Base-by-base conservation (phyloP, 2,329 filamentous ascomycete genomes). In the Rachicladosporium sp. region DNA sequence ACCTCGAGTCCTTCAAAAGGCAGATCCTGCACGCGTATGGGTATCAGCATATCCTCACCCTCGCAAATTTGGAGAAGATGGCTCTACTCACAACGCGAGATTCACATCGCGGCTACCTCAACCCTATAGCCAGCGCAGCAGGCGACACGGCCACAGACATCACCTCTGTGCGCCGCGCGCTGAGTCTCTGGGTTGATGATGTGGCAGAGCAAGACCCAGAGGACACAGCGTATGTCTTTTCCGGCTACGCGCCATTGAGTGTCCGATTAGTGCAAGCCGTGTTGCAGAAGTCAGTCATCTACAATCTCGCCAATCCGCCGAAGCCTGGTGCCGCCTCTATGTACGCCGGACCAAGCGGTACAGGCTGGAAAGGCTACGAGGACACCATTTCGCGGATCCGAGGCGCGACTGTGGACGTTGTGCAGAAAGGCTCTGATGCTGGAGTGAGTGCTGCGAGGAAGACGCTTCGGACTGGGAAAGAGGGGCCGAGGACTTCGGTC, bases 221-320 rank as follows among this genome's bases (percentile, higher is more conserved):
- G 53, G 91, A 98, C 52, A 80, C 96, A 45, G 82, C 88, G n/a
- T 98, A 98, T 54, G 88, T 95, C 8, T 98, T 96, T 63, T 93
- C 85, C 48, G 93, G 91, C 38, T 98, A 96, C 57, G 91, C 93
- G 4, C 93, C 91, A 0, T 72, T 98, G 9, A 93, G 85, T 33
- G 76, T 96, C 40, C 80, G 91, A 10, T 74, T 98, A 4, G 81
- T 98, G 4, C 93, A 98, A 61, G 91, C 85, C 57, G 75, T 96
- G 37, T 65, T 98, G 36, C 88, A 96, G 59, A 96, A 96, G 60
- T 77, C 85, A 42, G 83, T 88, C 49, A 67, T 98, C 23, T 41
- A 77, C 74, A 4, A 69, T 68, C 43, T 71, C 67, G 36, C 62
- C 62, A 36, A 64, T 63, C 11, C 62, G 68, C 12, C 59, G 55